A percentile compares a stretch with the other conserved stretches of the same genome.
phyloP scores from a whole-genome alignment of 2,329 filamentous ascomycete species.

The Sclerotinia subarctica region DNA sequence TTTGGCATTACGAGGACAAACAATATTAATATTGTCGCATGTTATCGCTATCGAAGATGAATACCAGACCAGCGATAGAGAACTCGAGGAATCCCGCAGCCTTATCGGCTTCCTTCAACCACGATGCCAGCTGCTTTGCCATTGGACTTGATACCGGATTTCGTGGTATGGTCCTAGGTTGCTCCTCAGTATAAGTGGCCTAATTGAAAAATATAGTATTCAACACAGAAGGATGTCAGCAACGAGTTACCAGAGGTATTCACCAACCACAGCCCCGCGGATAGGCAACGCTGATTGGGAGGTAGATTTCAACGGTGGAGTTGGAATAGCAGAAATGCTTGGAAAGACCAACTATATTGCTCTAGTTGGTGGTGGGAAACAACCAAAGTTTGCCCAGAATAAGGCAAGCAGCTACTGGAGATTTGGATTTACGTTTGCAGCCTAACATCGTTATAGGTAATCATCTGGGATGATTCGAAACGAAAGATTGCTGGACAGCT shows the following conservation, averaged over 20 bases:
- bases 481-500: constrained; percentile 72
- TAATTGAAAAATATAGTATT: constrained; percentile 54
- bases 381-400: constrained; percentile 82
- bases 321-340: constrained; percentile 83
- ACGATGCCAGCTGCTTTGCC: constrained; percentile 79
- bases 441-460: constrained; percentile 49
- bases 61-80: constrained; percentile 83
- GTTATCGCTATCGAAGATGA: constrained; percentile 57
- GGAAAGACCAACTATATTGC: constrained; percentile 83
- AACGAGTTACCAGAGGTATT: constrained; percentile 60
- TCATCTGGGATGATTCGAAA: constrained; percentile 89
- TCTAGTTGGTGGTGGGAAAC: constrained; percentile 81
- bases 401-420: constrained; percentile 53
- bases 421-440: not conserved
- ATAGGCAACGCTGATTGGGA: constrained; percentile 24
- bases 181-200: not conserved
- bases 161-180: constrained; percentile 57
- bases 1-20: not conserved
- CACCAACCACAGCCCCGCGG: not conserved
- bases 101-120: constrained; percentile 82
- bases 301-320: constrained; percentile 73
- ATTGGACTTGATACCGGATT: constrained; percentile 85
- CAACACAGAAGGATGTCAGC: constrained; percentile 66
- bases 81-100: constrained; percentile 69
- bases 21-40: constrained; percentile 1